Conservation (phyloP, 129 eudicot genomes). For the Ambrosia trifida region DNA sequence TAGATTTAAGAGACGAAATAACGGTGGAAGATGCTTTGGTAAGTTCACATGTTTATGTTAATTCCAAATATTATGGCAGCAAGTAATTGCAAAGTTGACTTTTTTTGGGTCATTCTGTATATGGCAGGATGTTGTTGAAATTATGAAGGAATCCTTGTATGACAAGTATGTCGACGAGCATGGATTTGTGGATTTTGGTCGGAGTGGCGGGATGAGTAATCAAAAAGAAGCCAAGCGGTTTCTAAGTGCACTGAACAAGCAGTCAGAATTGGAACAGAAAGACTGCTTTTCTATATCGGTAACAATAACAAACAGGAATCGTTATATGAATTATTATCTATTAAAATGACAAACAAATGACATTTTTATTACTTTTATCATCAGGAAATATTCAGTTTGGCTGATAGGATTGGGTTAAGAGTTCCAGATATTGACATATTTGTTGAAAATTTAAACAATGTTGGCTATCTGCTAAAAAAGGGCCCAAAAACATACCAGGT, state of each 20-base stretch:
- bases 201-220: slow-evolving; percentile 95
- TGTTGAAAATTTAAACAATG: slow-evolving; percentile 68
- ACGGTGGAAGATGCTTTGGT: slow-evolving; percentile 87
- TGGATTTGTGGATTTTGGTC: slow-evolving; percentile 80
- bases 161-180: slow-evolving; percentile 93
- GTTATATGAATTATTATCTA: slow-evolving; percentile 4
- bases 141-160: slow-evolving; percentile 94
- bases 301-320: slow-evolving; percentile 16
- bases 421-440: slow-evolving; percentile 73
- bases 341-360: slow-evolving; percentile 24
- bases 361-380: slow-evolving; percentile 21
- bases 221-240: slow-evolving; percentile 83
- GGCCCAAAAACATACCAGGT: slow-evolving; percentile 94
- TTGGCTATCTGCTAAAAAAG: slow-evolving; percentile 66
- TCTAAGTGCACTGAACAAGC: slow-evolving; percentile 62
- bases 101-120: background rate
- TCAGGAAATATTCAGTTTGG: slow-evolving; percentile 85
- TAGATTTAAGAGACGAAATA: slow-evolving; percentile 84
- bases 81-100: background rate
- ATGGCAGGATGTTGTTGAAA: slow-evolving; percentile 84
- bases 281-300: slow-evolving; percentile 85
- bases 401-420: slow-evolving; percentile 69
- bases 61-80: background rate
- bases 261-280: slow-evolving; percentile 78
- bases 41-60: slow-evolving; percentile 26